phyloP scores from a whole-genome alignment of 257 asterid species.

The Scutellaria minor region DNA sequence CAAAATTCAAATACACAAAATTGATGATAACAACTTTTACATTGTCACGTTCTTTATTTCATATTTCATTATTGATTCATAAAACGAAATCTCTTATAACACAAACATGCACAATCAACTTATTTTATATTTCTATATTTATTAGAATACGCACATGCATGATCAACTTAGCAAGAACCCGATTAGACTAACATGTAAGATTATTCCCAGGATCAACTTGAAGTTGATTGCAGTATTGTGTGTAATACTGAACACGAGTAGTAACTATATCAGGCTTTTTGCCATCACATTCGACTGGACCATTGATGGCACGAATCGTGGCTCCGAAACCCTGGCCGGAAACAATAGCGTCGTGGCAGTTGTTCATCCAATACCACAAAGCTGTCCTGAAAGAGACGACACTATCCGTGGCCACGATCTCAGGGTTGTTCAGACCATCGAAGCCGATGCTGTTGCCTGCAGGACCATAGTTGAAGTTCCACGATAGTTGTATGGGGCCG shows the following conservation, averaged over 20 bases:
- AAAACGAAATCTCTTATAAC: too few relatives aligned
- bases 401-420: constrained; percentile 44
- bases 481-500: constrained; percentile 59
- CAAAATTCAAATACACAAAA: too few relatives aligned
- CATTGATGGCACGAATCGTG: constrained; percentile 55
- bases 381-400: constrained; percentile 51
- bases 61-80: too few relatives aligned
- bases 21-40: too few relatives aligned
- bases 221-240: constrained; percentile 44
- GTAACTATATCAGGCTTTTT: constrained; percentile 41
- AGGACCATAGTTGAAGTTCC: constrained; percentile 64
- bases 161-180: too few relatives aligned
- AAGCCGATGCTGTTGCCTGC: constrained; percentile 56
- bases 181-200: constrained; percentile 41
- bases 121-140: too few relatives aligned
- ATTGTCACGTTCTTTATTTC: too few relatives aligned
- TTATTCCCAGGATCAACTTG: constrained; percentile 51
- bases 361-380: constrained; percentile 64
- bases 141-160: too few relatives aligned
- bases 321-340: constrained; percentile 59
- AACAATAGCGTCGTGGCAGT: constrained; percentile 45
- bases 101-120: too few relatives aligned
- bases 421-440: constrained; percentile 52
- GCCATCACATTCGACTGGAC: constrained; percentile 51
- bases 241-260: constrained; percentile 50